Percentiles rank a stretch among this genome's conserved stretches.
Evolutionary conservation across 176 grass and related monocot species (phyloP).

Genomic region (Rhynchospora pubera): DNA sequence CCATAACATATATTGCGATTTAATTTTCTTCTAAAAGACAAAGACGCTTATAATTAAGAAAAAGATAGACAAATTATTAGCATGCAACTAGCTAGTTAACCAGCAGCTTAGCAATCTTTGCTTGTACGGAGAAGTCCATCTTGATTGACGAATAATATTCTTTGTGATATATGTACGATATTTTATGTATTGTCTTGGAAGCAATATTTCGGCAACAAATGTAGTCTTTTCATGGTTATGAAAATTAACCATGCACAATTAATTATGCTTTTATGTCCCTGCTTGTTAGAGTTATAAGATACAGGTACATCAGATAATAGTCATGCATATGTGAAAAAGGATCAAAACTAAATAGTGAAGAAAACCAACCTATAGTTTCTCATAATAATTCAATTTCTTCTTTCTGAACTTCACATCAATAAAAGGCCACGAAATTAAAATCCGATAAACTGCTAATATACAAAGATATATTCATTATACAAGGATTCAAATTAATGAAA

Average conservation of each 20-base stretch:
- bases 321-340: background rate
- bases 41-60: background rate
- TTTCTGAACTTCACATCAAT: background rate
- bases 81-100: background rate
- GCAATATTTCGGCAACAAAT: no score
- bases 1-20: background rate
- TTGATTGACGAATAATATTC: no score
- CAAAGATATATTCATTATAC: conserved; percentile 11
- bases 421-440: background rate
- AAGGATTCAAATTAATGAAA: background rate
- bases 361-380: background rate
- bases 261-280: no score
- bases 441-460: background rate
- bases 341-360: background rate
- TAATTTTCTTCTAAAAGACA: background rate
- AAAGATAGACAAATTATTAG: background rate
- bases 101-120: no score
- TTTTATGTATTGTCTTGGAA: no score
- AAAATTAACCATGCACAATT: no score
- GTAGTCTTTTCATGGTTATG: no score
- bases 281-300: no score
- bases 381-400: background rate
- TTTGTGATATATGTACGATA: no score
- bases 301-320: background rate
- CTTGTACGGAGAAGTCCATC: no score